Base-by-base conservation (phyloP, 2,329 filamentous ascomycete species). In the Curvularia sp. region DNA sequence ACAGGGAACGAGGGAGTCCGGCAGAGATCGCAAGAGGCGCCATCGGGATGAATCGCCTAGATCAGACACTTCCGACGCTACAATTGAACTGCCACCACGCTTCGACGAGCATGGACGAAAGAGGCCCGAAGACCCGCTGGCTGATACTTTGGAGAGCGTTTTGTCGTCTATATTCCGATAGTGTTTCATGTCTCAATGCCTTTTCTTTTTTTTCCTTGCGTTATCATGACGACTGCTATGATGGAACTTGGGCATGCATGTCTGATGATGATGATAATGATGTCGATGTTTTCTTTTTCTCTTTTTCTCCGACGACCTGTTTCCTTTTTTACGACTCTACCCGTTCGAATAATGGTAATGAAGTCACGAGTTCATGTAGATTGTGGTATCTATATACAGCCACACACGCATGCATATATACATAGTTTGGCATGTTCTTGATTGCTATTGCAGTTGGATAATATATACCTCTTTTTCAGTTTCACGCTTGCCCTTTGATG, bases 71-170 rank as follows among this genome's bases (percentile, higher is more conserved):
- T 73, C 69, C 7, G 74, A 72, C 44, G 68, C 64, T 9, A 78
- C 76, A 1, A 71, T 77, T 55, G 76, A 77, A 39, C 60, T 78
- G 5, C 75, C 75, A 2, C 70, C 71, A 10, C 62, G 76, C 6
- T 78, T 77, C 47, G 76, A 78, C 33, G 65, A 74, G n/a, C 52
- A 54, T 6, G 76, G 75, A 4, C 63, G 69, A 24, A 58, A 56
- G 54, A 69, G 57, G 56, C 64, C 59, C 1, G 71, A 76, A 15
- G 75, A 77, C 60, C 72, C 74, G 5, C 35, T 75, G 15, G 76
- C 73, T 35, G 69, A 74, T 13, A 70, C 63, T 53, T 39, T 78
- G 62, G 75, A 77, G 64, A 71, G 66, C 33, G 67, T 78, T 22
- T 58, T 78, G 44, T 61, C 60, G 49, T 64, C 65, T 20, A 63